Evolutionary conservation across 2,329 filamentous ascomycete species (phyloP).

Genomic region (Drechslerella coelobrocha): DNA sequence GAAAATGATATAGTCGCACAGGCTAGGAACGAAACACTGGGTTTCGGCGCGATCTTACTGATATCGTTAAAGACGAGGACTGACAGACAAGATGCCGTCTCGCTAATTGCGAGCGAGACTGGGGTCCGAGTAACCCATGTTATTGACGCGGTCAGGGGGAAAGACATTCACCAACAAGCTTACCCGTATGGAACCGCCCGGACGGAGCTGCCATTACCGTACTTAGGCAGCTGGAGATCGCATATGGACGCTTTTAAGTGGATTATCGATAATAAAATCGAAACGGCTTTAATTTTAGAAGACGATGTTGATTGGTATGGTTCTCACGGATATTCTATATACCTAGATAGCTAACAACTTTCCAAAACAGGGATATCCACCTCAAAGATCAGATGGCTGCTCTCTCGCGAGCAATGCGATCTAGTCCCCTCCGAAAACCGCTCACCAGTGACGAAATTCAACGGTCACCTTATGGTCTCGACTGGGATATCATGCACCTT

Average conservation of each 20-base stretch:
- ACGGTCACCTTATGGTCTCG: slow-evolving; percentile 37
- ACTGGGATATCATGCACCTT: slow-evolving; percentile 48
- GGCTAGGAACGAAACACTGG: slow-evolving; percentile 40
- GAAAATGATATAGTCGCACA: slow-evolving; percentile 17
- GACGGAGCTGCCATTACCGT: slow-evolving; percentile 32
- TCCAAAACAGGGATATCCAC: slow-evolving; percentile 44
- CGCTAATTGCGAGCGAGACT: slow-evolving; percentile 26
- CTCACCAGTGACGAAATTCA: slow-evolving; percentile 37
- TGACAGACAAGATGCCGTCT: slow-evolving; percentile 43
- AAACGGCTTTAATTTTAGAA: slow-evolving; percentile 39
- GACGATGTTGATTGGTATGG: slow-evolving; percentile 45
- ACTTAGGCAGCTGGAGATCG: slow-evolving; percentile 45
- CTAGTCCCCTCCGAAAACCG: slow-evolving; percentile 31
- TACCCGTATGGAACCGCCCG: slow-evolving; percentile 38
- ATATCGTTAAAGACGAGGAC: slow-evolving; percentile 44
- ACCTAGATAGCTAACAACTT: too few relatives aligned
- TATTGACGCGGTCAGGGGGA: slow-evolving; percentile 40
- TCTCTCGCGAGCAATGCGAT: slow-evolving; percentile 29
- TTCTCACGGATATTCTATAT: background rate
- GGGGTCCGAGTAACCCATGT: slow-evolving; percentile 30
- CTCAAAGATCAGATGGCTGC: slow-evolving; percentile 41
- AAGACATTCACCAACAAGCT: slow-evolving; percentile 40
- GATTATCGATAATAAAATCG: slow-evolving; percentile 40
- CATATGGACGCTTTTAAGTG: slow-evolving; percentile 47
- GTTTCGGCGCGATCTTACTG: slow-evolving; percentile 44